Evolutionary conservation across 495 filamentous ascomycete genomes (phyloP), one percentile per base, ranked within the genome.

Genomic region (Lepraria neglecta): DNA sequence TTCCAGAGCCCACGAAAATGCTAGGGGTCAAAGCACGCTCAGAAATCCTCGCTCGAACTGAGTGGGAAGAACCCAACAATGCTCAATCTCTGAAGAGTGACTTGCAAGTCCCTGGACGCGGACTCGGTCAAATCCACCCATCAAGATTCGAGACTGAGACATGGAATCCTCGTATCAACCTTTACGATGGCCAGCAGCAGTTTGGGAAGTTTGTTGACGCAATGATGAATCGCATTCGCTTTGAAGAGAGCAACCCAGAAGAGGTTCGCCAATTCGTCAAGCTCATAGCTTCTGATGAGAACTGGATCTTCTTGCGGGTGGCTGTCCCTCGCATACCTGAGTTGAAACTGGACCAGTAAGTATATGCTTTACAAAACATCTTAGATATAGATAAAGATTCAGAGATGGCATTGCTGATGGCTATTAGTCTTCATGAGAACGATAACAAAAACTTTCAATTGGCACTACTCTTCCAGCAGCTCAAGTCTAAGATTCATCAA

Each of bases 151-250:
- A 54, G 27, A 27, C 52, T 17, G 33, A 48, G 15, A 51, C 44
- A 28, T 65, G 63, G 63, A 27, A 27, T 15, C 24, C 38, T 35
- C 45, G 33, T 28, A 56, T 60, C 45, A 56, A 56, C 33, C 45
- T 50, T 35, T 28, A 27, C 15, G 21, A 7, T 1, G 63, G 58
- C 24, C 58, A 52, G 19, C 15, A 50, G 4, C 52, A 46, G 27
- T 65, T 61, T 28, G 27, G 35, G 1, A 61, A 21, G 28, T 65
- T 65, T 30, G 52, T 65, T 21, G 45, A 46, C 6, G 42, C 30
- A 15, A 65, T 65, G 52, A 30, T 65, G 33, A 47, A 55, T n/a
- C 63, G 58, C 31, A 56, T 65, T 28, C 53, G 51, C 6, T 40
- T 30, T 21, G 48, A 58, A 27, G 52, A 61, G 44, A 65, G 51